Evolutionary conservation across 2,329 filamentous ascomycete genomes (phyloP), one percentile per base, ranked within the genome.

Genomic region (Hypoxylon sp.): DNA sequence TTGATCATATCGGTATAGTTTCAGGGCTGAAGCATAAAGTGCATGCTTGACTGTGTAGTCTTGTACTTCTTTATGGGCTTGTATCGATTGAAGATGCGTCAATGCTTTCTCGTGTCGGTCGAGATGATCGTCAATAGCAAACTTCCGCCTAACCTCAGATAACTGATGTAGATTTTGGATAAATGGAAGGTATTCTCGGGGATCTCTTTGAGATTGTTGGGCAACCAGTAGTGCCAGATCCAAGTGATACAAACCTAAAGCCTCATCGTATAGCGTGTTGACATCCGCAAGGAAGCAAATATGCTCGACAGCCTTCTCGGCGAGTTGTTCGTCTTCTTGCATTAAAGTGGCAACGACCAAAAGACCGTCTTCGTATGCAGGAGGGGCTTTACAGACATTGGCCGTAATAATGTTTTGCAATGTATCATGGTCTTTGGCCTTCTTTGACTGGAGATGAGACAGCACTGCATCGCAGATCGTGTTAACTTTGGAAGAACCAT

Each of bases 221-320:
- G 94, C 94, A 8, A 99, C 90, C 4, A 97, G 78, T 7, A 99
- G 78, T 3, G 93, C 87, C 5, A 99, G 83, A 7, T 96, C 91
- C 2, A 99, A 82, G 65, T 97, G 87, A 68, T 99, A 99, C 2
- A 97, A 78, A 1, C 92, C 92, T 2, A 99, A 78, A 0, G 94
- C 90, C 53, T 92, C 87, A 55, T 97, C 90, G 65, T 96, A 99
- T 0, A 99, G 82, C 27, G 86, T 86, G 69, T 97, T 95, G 34
- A 95, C 88, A 70, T 99, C 94, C 0, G 92, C 90, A 30, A 99
- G 80, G 78, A 99, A 99, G 77, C 91, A 97, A 53, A 99, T 97
- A 66, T 99, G 94, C 68, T 97, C 91, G 15, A 97, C 88, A 0
- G 93, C 93, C 69, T 87, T 88, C 61, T 97, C 93, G 0, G 91